These are phyloP conservation scores for Acanthamoeba sp. DNA, from an alignment of 208 protist species.

Conservation along the genomic window DNA sequence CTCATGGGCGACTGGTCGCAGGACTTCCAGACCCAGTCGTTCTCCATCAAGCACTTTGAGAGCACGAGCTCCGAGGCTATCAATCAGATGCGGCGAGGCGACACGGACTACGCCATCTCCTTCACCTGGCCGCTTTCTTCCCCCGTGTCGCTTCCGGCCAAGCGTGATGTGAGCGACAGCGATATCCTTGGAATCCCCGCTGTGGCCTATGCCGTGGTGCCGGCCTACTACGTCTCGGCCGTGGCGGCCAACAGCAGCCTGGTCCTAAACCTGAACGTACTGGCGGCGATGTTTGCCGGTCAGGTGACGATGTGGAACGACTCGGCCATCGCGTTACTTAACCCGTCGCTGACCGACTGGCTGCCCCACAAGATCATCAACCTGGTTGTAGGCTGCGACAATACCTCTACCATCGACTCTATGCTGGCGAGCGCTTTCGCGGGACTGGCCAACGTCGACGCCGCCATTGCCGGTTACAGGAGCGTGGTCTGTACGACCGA, in stretches of 20 bases:
- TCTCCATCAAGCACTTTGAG: conserved; percentile 41
- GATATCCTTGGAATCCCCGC: not conserved
- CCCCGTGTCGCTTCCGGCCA: not conserved
- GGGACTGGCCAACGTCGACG: not conserved
- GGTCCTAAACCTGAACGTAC: not conserved
- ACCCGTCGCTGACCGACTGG: not conserved
- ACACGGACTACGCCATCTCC: conserved; percentile 31
- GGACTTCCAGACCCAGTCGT: not conserved
- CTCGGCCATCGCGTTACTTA: not conserved
- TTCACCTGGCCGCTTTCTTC: not conserved
- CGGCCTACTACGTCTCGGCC: conserved; percentile 4
- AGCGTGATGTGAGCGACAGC: not conserved
- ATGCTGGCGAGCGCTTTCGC: not conserved
- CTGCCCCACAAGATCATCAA: not conserved
- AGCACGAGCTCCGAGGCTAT: not conserved
- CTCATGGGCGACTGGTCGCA: conserved; percentile 35
- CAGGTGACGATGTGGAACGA: not conserved
- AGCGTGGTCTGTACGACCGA: not conserved
- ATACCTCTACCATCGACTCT: not conserved
- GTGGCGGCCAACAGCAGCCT: not conserved
- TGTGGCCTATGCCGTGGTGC: conserved; percentile 1
- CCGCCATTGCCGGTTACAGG: not conserved
- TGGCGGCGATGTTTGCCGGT: not conserved
- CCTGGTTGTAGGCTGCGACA: conserved; percentile 17
- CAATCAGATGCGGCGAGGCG: not conserved